These are phyloP conservation scores for Zygosaccharomyces bisporus DNA, from an alignment of 805 yeast species.

Conservation along the genomic window DNA sequence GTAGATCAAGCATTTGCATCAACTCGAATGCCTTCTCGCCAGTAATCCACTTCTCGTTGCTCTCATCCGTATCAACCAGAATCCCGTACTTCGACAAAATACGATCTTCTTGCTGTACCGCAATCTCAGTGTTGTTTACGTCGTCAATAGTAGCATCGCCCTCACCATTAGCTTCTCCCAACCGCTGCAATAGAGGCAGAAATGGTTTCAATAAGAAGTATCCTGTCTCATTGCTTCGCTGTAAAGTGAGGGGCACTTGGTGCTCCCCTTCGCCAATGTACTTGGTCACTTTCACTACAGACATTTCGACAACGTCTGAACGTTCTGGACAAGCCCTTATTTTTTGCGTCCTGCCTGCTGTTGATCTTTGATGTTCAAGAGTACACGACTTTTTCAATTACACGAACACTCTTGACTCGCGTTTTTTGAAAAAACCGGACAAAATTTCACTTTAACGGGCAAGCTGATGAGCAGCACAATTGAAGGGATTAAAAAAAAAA, in stretches of 20 bases:
- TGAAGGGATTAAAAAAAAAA: neutral
- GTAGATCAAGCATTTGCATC: conserved; percentile 20
- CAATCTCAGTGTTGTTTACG: conserved; percentile 9
- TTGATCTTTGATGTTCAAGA: conserved; percentile 3
- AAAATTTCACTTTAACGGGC: neutral
- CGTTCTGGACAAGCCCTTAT: neutral
- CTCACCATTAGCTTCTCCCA: conserved; percentile 2
- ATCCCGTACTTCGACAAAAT: conserved; percentile 27
- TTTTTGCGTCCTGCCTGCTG: neutral
- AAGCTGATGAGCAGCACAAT: neutral
- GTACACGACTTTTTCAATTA: conserved; percentile 5
- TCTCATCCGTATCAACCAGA: conserved; percentile 27
- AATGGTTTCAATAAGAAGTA: conserved; percentile 25
- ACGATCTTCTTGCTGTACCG: conserved; percentile 16
- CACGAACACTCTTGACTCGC: conserved; percentile 3
- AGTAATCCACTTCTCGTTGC: conserved; percentile 32
- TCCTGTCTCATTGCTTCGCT: conserved; percentile 24
- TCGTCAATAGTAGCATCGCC: conserved; percentile 3
- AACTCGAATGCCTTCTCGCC: conserved; percentile 26
- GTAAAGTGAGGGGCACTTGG: conserved; percentile 19
- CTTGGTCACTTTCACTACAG: conserved; percentile 19
- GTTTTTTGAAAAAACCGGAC: neutral
- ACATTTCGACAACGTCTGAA: conserved; percentile 13
- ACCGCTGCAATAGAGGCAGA: conserved; percentile 24
- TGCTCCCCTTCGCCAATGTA: conserved; percentile 15